phyloP scores from a whole-genome alignment of 257 asterid genomes.

The Solanum microdontum region DNA sequence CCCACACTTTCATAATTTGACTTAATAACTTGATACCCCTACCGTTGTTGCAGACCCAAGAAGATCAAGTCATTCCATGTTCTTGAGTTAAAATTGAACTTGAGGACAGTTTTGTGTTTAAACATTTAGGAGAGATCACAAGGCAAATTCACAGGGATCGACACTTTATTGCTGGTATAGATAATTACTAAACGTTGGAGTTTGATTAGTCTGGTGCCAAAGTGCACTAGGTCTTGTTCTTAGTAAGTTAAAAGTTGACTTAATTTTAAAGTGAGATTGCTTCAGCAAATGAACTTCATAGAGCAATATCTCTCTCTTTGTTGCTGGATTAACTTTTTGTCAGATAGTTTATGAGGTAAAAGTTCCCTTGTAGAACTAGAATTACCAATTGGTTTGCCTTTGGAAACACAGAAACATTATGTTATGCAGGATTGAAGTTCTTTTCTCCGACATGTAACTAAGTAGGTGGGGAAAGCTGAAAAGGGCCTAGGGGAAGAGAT shows the following conservation, averaged over 20 bases:
- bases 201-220: background rate
- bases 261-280: background rate
- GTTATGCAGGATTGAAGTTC: background rate
- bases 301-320: background rate
- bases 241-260: background rate
- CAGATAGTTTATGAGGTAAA: background rate
- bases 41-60: background rate
- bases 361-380: background rate
- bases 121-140: background rate
- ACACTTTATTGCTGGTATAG: background rate
- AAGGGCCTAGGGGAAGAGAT: background rate
- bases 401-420: background rate
- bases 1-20: background rate
- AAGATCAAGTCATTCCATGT: background rate
- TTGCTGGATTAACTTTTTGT: background rate
- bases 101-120: background rate
- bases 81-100: background rate
- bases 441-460: background rate
- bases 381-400: background rate
- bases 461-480: background rate
- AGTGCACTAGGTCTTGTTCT: background rate
- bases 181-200: background rate
- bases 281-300: background rate
- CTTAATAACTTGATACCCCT: background rate
- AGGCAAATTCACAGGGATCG: background rate